A percentile compares a stretch with the other conserved stretches of the same genome.
These are phyloP conservation scores for Nowakowskiella sp. DNA, from an alignment of 192 early-diverging fungal species.

Conservation along the genomic window DNA sequence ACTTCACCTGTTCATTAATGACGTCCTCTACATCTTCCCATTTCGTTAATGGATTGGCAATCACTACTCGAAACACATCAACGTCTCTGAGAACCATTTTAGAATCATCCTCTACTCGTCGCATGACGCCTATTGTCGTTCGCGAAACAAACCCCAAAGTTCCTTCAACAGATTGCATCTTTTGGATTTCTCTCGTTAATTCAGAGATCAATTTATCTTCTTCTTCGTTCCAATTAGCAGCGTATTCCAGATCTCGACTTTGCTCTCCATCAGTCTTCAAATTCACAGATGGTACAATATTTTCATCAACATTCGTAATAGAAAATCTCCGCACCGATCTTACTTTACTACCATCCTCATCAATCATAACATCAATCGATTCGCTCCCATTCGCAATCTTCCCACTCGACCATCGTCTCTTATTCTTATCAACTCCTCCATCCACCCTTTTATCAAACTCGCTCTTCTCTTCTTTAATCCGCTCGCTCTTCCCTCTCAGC, in stretches of 20 bases:
- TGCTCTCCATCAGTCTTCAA: background rate
- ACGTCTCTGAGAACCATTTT: conserved; percentile 13
- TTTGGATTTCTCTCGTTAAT: conserved; percentile 28
- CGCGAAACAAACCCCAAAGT: conserved; percentile 37
- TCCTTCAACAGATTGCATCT: background rate
- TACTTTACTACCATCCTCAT: no score
- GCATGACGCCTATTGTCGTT: conserved; percentile 24
- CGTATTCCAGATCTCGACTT: conserved; percentile 14
- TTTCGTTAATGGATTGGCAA: conserved; percentile 46
- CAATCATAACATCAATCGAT: no score
- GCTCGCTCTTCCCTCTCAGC: conserved; percentile 34
- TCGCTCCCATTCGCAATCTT: no score
- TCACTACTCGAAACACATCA: conserved; percentile 45
- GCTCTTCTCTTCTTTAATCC: background rate
- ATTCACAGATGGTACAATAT: background rate
- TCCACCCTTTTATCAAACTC: background rate
- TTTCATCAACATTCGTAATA: no score
- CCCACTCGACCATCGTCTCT: no score
- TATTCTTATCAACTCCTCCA: no score
- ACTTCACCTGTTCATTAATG: conserved; percentile 26
- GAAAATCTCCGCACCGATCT: no score
- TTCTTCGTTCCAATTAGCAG: conserved; percentile 11
- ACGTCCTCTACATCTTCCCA: conserved; percentile 44
- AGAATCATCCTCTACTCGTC: conserved; percentile 3
- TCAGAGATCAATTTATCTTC: conserved; percentile 25